phyloP scores from a whole-genome alignment of 169 alveolate species.

The Plasmodium vinckei region DNA sequence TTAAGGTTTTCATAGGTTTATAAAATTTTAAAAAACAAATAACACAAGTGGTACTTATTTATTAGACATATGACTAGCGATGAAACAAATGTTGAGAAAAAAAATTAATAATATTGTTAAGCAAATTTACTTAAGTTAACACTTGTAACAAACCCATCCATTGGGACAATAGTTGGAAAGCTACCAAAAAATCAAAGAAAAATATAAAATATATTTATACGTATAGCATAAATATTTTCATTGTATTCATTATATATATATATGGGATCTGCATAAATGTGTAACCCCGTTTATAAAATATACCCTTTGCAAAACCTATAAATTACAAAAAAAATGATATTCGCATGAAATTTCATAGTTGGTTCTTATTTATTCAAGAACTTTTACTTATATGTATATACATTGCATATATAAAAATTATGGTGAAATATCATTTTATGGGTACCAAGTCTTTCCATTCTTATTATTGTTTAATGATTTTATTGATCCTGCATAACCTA shows the following conservation, averaged over 20 bases:
- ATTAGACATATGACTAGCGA: too few relatives aligned
- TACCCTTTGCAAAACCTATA: slow-evolving; percentile 77
- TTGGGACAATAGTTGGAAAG: slow-evolving; percentile 74
- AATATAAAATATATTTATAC: background rate
- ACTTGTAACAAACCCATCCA: slow-evolving; percentile 75
- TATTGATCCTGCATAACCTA: slow-evolving; percentile 72
- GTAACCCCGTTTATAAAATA: background rate
- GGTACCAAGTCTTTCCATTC: slow-evolving; percentile 70
- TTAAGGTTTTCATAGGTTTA: too few relatives aligned
- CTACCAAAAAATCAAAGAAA: slow-evolving; percentile 14
- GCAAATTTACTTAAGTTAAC: slow-evolving; percentile 59
- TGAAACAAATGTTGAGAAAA: too few relatives aligned
- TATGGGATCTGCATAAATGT: slow-evolving; percentile 1
- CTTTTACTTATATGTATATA: background rate
- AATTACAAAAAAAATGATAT: slow-evolving; percentile 6
- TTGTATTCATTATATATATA: background rate
- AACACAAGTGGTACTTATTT: too few relatives aligned
- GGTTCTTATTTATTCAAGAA: background rate
- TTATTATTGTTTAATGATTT: slow-evolving; percentile 42
- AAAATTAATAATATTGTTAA: slow-evolving; percentile 1
- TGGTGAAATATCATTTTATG: background rate
- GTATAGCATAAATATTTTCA: background rate
- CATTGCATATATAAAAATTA: background rate
- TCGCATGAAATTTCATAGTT: background rate
- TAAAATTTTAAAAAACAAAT: too few relatives aligned